Evolutionary conservation across 768 basidiomycete genomes (phyloP), one percentile per base, ranked within the genome.

Genomic region (Trametopsis cervina): DNA sequence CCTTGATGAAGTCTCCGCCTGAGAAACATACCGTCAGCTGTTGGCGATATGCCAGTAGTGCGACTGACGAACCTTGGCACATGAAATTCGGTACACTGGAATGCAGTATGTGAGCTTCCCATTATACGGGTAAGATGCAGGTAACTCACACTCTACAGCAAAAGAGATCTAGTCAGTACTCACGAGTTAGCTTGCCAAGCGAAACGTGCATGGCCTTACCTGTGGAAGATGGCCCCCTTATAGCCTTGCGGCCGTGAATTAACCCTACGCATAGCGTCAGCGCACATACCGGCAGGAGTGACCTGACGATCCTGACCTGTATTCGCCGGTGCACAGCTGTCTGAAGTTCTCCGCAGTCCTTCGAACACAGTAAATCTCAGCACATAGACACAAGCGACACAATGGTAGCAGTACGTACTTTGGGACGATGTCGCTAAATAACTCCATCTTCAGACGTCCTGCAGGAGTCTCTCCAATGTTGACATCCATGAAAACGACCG

Each of bases 291-390:
- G 26, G 36, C 24, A 35, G 20, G 43, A 20, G 13, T 35, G 13
- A 21, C 4, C 13, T 4, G 11, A 23, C 9, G 15, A 7, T 7
- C 17, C n/a, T 17, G n/a, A 93, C 89, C 91, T 78, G 67, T 80
- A 89, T 69, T 98, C 95, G n/a, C 96, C 96, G 2, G 94, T 97
- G 62, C 95, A 98, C 22, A 98, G 71, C 59, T 98, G 95, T 52
- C 96, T 75, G 61, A 98, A 98, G 71, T 98, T 99, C 68, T 99
- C 95, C 6, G 93, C 92, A 2, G 95, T 98, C 61, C 94, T 96
- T 56, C 2, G 17, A 33, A 20, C 18, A 20, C n/a, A 25, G 23
- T 53, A 22, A 42, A 44, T 24, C 40, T 17, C 22, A 21, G 36
- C 26, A 20, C 1, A 36, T n/a, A 21, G 15, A 42, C 22, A n/a